Base-by-base conservation (phyloP, 2,329 filamentous ascomycete genomes). In the Akanthomyces lecanii region DNA sequence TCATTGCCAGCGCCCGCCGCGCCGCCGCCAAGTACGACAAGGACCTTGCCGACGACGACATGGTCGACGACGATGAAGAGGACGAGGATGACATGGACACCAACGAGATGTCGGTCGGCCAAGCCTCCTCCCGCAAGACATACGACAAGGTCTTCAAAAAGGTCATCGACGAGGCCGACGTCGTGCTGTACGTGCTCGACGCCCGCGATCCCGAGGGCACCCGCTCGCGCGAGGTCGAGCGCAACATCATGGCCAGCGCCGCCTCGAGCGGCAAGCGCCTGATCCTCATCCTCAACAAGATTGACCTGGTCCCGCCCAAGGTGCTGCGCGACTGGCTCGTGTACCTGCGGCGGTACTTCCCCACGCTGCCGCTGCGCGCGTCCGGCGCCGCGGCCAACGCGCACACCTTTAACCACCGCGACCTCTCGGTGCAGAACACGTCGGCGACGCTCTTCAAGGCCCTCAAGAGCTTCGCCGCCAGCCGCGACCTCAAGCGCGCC, bases 71-170 rank as follows among this genome's bases (percentile, higher is more conserved):
- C 16, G 77, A 77, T 38, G 76, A 75, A 12, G 80, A 82, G 55
- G 83, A 87, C 45, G 85, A 85, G 65, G 84, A 85, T 63, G 82
- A 82, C 16, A 82, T 84, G 38, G 81, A 75, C n/a, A 78, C 77
- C 28, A 76, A 79, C 45, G 79, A 82, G 50, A 76, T 85, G 44
- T 78, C 78, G 23, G 78, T 81, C 64, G 81, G 80, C 18, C 77
- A 82, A 57, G 81, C 83, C 7, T 83, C 84, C 3, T 97, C 93
- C 59, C 86, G 92, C 71, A 91, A 88, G 76, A 91, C 92, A 61
- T 97, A 94, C 76, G 92, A 97, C 83, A 97, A 96, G 81, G 87
- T 96, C 69, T 97, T 97, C 83, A 97, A 97, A 81, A 85, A 91
- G 72, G 92, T 97, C 18, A 87, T 96, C 40, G 91, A 96, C 66